Base-by-base conservation (phyloP, 768 basidiomycete species). In the Mrakia frigida region DNA sequence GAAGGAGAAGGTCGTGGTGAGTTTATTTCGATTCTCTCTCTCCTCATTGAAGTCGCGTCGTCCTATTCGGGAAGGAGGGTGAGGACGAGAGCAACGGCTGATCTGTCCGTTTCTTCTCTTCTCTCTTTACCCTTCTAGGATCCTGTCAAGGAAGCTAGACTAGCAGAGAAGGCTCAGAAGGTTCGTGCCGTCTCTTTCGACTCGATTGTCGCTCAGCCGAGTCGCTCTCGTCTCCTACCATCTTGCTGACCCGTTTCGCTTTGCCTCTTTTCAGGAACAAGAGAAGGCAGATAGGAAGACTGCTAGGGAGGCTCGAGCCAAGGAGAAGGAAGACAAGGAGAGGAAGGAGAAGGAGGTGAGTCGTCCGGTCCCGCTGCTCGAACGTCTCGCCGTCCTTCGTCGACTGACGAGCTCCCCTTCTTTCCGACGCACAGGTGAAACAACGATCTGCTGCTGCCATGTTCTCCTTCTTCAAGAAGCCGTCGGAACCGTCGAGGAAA, bases 391-490 rank as follows among this genome's bases (percentile, higher is more conserved):
- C 13, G 1, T 56, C 21, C 5, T 39, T 3, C n/a, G 52, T 56
- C 52, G 7, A 25, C 10, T 23, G 23, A 23, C 56, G 59, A 35
- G 31, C 28, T 43, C 6, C 11, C 28, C 37, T 13, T 50, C 3
- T 14, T 52, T 25, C 35, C n/a, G 23, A 39, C 35, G 9, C 56
- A 21, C 76, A 83, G 81, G 88, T 88, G 3, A 92, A 88, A 82
- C 91, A 92, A 6, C 65, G 65, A 18, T 68, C 65, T 14, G 87
- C 89, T 41, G 89, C 89, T 11, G 83, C 92, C 18, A 89, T 96
- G 89, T 87, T 88, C 0, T 90, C 84, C 81, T 94, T 93, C 85
- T 92, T 94, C 82, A 85, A 87, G 41, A 78, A 79, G 52, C 74
- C 74, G 1, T 23, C 39, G 81, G 83, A 13, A 82, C 61, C 82